Base-by-base conservation (phyloP, 129 eudicot species). In the Cynara cardunculus region DNA sequence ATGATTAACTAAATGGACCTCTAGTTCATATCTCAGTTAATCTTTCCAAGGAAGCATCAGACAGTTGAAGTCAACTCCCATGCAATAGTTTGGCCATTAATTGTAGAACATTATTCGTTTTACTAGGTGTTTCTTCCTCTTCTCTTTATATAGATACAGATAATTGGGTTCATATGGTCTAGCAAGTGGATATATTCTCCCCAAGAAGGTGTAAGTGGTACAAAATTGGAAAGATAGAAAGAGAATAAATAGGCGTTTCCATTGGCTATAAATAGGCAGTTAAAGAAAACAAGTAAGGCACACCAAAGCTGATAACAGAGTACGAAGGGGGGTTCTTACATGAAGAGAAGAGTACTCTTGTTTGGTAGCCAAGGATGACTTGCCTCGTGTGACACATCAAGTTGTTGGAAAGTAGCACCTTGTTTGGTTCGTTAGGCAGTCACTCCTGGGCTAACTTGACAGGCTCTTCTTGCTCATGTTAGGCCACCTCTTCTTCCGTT, bases 291-390 rank as follows among this genome's bases (percentile, higher is more conserved):
- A 13, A 35, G 72, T 14, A 32, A 64, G 13, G 21, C 73, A 77
- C 64, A 37, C 34, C 11, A 25, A 34, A 64, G 27, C 10, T 6
- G 14, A 35, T 65, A 34, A 56, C 61, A 76, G 80, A 62, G 80
- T 3, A 13, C 8, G 64, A 77, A 77, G 81, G 37, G 80, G 12
- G 16, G 80, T 35, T 77, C 80, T 77, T 62, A 62, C 80, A 77
- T 64, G 80, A 62, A 77, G 11, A 64, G 80, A 77, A 62, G 72
- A 77, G 80, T 22, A 4, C 34, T 61, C 12, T 21, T 61, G 68
- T 61, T 61, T 61, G 21, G 68, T 61, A 61, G 26, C 68, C 68
- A 49, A 49, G 62, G 62, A 49, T 49, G 62, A 49, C 62, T 49
- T 49, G 7, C 59, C 37, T 77, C 24, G 53, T 41, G 53, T 41